These are phyloP conservation scores for Exophiala alcalophila DNA, from an alignment of 2,329 filamentous ascomycete genomes.

Conservation along the genomic window DNA sequence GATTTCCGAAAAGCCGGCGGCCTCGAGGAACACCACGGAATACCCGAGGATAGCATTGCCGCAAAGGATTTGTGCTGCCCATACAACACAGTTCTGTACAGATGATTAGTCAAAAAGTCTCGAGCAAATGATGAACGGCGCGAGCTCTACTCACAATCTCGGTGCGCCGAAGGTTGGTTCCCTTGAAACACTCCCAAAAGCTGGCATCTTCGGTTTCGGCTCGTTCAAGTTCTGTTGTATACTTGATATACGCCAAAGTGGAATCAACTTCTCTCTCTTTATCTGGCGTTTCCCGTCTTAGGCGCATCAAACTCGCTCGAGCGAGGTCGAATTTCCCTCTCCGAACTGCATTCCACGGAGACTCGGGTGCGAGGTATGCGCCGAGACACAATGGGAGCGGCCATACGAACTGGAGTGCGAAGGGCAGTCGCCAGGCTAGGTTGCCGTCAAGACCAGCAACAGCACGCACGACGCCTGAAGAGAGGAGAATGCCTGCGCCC, in stretches of 20 bases:
- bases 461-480: slow-evolving; percentile 26
- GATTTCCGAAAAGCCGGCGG: slow-evolving; percentile 38
- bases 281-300: slow-evolving; percentile 31
- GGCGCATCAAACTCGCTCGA: slow-evolving; percentile 31
- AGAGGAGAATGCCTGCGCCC: slow-evolving; percentile 60
- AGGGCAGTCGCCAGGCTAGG: slow-evolving; percentile 33
- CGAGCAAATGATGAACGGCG: not conserved
- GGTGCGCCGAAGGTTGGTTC: slow-evolving; percentile 43
- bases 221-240: slow-evolving; percentile 37
- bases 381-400: slow-evolving; percentile 31
- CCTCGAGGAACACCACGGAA: slow-evolving; percentile 40
- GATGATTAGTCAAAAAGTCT: not conserved
- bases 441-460: slow-evolving; percentile 19
- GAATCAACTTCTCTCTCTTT: slow-evolving; percentile 31
- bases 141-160: slow-evolving; percentile 38
- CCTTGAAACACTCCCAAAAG: slow-evolving; percentile 42
- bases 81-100: slow-evolving; percentile 39
- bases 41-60: slow-evolving; percentile 41
- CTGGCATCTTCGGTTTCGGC: slow-evolving; percentile 24
- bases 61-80: slow-evolving; percentile 41
- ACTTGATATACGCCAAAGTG: slow-evolving; percentile 38
- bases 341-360: slow-evolving; percentile 37
- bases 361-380: slow-evolving; percentile 35
- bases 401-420: slow-evolving; percentile 31
- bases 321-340: slow-evolving; percentile 37